Base-by-base conservation (phyloP, 805 yeast species). In the Metschnikowia bowlesiae region DNA sequence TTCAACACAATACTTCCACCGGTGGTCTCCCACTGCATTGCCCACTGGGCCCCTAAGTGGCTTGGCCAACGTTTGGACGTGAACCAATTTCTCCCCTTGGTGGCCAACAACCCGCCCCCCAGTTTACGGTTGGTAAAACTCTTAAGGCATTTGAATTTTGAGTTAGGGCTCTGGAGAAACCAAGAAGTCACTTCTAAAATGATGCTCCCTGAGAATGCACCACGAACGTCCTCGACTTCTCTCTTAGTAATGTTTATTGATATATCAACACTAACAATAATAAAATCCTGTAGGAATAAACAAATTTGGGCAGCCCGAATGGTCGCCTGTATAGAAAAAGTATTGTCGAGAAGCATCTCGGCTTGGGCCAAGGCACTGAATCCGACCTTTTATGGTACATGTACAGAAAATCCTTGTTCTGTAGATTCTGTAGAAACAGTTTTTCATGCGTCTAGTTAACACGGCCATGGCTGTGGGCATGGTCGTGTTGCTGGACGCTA, bases 401-500 rank as follows among this genome's bases (percentile, higher is more conserved):
- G 39, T 39, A 49, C 47, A 46, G 45, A 40, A 39, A n/a, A 34
- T 39, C 10, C 33, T 38, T 39, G 6, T 22, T 37, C 39, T 37
- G 39, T 37, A 37, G 30, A 37, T 30, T 16, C 35, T 44, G 46
- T 36, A 44, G 33, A 44, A 44, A 35, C 39, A 44, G 28, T 34
- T 22, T 43, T n/a, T 13, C 40, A 13, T 29, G 46, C 46, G 48
- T 44, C 44, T 50, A 56, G 53, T 55, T 56, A 41, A 57, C 59
- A 43, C 54, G 61, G 50, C 64, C 64, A 35, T 52, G 57, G 46
- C 61, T 61, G 56, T 66, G 72, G 22, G 72, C 62, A 50, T 70
- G 72, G 59, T 70, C 74, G 52, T 70, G 74, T 31, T 68, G 74
- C 55, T 67, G 75, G 43, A 70, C 75, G 51, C 69, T 69, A 4